A percentile compares a stretch with the other conserved stretches of the same genome.
These are phyloP conservation scores for Candida stauntonica DNA, from an alignment of 805 yeast species.

Conservation along the genomic window DNA sequence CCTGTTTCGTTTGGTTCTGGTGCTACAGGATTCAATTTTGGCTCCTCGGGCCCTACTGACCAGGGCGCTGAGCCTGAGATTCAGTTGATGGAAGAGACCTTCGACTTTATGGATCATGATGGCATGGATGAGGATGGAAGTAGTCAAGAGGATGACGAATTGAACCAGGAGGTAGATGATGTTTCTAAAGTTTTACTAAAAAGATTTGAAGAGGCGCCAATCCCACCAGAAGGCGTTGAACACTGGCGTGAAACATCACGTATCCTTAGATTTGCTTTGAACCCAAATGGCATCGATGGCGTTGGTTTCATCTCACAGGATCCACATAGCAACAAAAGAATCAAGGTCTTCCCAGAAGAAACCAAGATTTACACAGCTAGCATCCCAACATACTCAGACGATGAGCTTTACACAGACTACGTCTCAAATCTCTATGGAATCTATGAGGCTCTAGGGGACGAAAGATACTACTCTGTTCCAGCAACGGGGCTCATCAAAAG, in stretches of 20 bases:
- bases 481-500: constrained; percentile 36
- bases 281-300: constrained; percentile 40
- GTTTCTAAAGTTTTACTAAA: constrained; percentile 28
- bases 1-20: not conserved
- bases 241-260: constrained; percentile 34
- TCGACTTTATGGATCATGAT: constrained; percentile 21
- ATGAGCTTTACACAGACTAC: constrained; percentile 41
- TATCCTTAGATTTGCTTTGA: constrained; percentile 41
- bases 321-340: constrained; percentile 22
- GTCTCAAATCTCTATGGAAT: constrained; percentile 47
- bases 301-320: constrained; percentile 35
- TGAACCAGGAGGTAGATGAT: constrained; percentile 24
- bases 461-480: constrained; percentile 37
- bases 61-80: constrained; percentile 4
- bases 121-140: constrained; percentile 19
- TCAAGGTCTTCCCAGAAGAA: constrained; percentile 34
- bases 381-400: constrained; percentile 36
- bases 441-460: constrained; percentile 46
- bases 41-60: no score
- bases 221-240: constrained; percentile 29
- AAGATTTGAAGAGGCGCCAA: constrained; percentile 32
- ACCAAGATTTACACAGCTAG: constrained; percentile 40
- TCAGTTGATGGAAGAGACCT: constrained; percentile 22
- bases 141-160: constrained; percentile 23
- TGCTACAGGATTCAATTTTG: not conserved